phyloP scores from a whole-genome alignment of 495 filamentous ascomycete genomes.

The Daldinia caldariorum region DNA sequence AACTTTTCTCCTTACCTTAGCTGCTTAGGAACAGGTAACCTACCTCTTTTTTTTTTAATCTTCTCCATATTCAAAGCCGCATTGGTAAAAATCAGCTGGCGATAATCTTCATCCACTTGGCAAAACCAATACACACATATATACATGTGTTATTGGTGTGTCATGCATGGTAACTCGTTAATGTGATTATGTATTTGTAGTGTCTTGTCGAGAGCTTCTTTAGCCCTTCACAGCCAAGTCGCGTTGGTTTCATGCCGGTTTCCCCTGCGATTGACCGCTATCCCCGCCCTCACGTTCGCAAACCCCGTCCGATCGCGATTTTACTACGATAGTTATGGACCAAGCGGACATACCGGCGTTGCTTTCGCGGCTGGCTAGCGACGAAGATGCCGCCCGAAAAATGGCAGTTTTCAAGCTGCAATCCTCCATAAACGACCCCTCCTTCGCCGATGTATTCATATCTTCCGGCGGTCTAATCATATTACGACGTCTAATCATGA shows the following conservation, averaged over 20 bases:
- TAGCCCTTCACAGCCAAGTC: slow-evolving; percentile 34
- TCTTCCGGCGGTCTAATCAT: slow-evolving; percentile 83
- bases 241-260: slow-evolving; percentile 26
- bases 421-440: slow-evolving; percentile 90
- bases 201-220: slow-evolving; percentile 24
- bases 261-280: slow-evolving; percentile 14
- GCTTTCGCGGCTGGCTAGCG: slow-evolving; percentile 64
- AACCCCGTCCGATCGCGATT: slow-evolving; percentile 25
- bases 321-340: slow-evolving; percentile 51
- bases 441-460: slow-evolving; percentile 97
- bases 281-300: slow-evolving; percentile 25
- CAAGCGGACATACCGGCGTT: slow-evolving; percentile 66
- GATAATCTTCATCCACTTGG: neutral
- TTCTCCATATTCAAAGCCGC: slow-evolving; percentile 11
- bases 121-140: neutral
- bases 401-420: slow-evolving; percentile 99
- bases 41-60: neutral
- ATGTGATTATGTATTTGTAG: slow-evolving; percentile 40
- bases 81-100: slow-evolving; percentile 5
- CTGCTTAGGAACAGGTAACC: no score
- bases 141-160: slow-evolving; percentile 18
- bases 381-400: slow-evolving; percentile 90
- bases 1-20: slow-evolving; percentile 18
- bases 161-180: slow-evolving; percentile 13
- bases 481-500: slow-evolving; percentile 82